phyloP scores from a whole-genome alignment of 768 basidiomycete species.

The Hygrocybe coccinea region DNA sequence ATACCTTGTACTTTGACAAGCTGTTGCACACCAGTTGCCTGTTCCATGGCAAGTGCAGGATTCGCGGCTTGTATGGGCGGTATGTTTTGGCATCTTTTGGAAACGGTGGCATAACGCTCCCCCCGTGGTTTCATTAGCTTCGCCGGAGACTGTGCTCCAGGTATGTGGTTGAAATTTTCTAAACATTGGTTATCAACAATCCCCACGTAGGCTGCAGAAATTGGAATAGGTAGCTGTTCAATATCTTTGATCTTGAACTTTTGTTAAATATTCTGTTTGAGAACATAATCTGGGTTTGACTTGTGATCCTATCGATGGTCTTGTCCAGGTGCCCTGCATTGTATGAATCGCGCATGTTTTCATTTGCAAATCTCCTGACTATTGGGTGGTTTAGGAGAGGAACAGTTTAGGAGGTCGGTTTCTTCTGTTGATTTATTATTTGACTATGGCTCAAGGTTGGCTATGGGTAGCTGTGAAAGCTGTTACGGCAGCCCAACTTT shows the following conservation, averaged over 20 bases:
- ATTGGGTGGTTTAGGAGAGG: slow-evolving; percentile 49
- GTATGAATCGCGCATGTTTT: slow-evolving; percentile 41
- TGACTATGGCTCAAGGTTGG: not conserved
- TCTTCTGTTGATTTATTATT: not conserved
- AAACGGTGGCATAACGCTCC: not conserved
- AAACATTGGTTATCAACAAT: slow-evolving; percentile 4
- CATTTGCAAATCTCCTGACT: not conserved
- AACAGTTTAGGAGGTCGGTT: slow-evolving; percentile 76
- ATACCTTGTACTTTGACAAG: not conserved
- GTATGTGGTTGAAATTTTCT: slow-evolving; percentile 30
- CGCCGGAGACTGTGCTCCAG: slow-evolving; percentile 78
- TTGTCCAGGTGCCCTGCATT: slow-evolving; percentile 95
- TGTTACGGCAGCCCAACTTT: slow-evolving; percentile 88
- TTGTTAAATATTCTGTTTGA: slow-evolving; percentile 23
- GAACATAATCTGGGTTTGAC: slow-evolving; percentile 87
- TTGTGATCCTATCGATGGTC: slow-evolving; percentile 89
- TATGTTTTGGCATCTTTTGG: too few species aligned
- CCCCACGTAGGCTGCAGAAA: slow-evolving; percentile 68
- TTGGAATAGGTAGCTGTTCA: slow-evolving; percentile 64
- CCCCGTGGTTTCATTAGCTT: slow-evolving; percentile 39
- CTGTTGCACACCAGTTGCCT: slow-evolving; percentile 56
- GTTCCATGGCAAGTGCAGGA: slow-evolving; percentile 92
- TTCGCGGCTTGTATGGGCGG: slow-evolving; percentile 95
- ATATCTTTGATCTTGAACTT: slow-evolving; percentile 4
- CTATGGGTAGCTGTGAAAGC: slow-evolving; percentile 77